These are phyloP conservation scores for Cryptococcus depauperatus DNA, from an alignment of 1,284 basidiomycete genomes.

Conservation along the genomic window DNA sequence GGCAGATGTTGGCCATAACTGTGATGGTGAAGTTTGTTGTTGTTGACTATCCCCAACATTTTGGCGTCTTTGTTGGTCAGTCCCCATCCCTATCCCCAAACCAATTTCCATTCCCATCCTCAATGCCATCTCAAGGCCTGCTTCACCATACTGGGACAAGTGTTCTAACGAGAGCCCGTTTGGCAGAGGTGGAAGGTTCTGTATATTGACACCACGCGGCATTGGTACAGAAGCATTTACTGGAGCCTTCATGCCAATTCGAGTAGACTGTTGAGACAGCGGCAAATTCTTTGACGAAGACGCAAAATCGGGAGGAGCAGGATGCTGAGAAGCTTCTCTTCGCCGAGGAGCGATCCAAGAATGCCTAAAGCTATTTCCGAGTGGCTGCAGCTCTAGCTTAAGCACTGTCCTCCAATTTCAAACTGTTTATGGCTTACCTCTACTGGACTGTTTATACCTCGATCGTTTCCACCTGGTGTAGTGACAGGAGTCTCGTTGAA, in stretches of 20 bases:
- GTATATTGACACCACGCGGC: slow-evolving; percentile 12
- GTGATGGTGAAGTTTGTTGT: background rate
- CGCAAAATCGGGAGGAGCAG: slow-evolving; percentile 6
- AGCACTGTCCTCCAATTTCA: background rate
- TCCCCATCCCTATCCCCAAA: slow-evolving; percentile 26
- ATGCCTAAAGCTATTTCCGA: slow-evolving; percentile 7
- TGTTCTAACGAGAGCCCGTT: slow-evolving; percentile 40
- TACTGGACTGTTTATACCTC: slow-evolving; percentile 24
- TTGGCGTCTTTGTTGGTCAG: slow-evolving; percentile 13
- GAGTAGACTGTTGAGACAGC: slow-evolving; percentile 6
- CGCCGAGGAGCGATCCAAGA: slow-evolving; percentile 15
- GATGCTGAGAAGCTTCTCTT: slow-evolving; percentile 18
- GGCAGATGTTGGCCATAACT: background rate
- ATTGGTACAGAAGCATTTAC: slow-evolving; percentile 7
- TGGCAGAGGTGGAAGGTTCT: slow-evolving; percentile 37
- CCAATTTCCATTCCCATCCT: slow-evolving; percentile 46
- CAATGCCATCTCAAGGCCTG: slow-evolving; percentile 45
- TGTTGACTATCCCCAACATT: slow-evolving; percentile 1
- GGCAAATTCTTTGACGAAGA: slow-evolving; percentile 9
- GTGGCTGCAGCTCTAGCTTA: slow-evolving; percentile 1
- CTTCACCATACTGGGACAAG: slow-evolving; percentile 37
- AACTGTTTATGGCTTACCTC: slow-evolving; percentile 20
- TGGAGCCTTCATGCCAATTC: slow-evolving; percentile 8
- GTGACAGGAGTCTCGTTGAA: slow-evolving; percentile 29
- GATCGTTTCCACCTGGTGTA: slow-evolving; percentile 29